Evolutionary conservation across 805 yeast genomes (phyloP).

Genomic region (Wickerhamia fluorescens): DNA sequence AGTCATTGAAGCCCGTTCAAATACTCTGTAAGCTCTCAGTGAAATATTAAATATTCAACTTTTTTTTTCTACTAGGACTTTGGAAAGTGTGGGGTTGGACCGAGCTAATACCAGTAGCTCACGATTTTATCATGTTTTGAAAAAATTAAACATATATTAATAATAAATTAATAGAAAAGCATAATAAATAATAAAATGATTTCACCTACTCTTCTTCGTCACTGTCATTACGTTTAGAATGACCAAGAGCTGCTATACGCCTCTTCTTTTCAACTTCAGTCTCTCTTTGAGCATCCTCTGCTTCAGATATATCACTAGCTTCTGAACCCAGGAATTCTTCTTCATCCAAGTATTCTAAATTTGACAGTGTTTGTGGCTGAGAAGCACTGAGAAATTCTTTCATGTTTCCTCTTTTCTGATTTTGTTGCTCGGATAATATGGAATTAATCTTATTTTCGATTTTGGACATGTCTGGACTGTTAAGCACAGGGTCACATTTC

Average conservation of each 20-base stretch:
- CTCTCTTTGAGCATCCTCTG: conserved; percentile 30
- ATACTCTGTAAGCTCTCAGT: too few relatives aligned
- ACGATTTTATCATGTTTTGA: too few relatives aligned
- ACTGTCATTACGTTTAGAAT: conserved; percentile 33
- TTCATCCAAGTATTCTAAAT: too few relatives aligned
- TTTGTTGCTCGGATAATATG: not conserved
- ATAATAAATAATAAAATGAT: not conserved
- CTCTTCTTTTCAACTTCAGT: conserved; percentile 62
- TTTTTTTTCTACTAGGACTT: too few relatives aligned
- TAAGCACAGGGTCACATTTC: not conserved
- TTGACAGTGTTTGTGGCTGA: too few relatives aligned
- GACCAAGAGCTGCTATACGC: conserved; percentile 53
- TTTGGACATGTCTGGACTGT: not conserved
- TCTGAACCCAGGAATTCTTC: conserved; percentile 16
- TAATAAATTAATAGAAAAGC: not conserved
- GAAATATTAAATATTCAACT: too few relatives aligned
- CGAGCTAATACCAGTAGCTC: too few relatives aligned
- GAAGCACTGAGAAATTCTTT: too few relatives aligned
- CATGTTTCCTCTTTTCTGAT: not conserved
- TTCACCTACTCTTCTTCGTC: conserved; percentile 41
- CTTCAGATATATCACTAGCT: conserved; percentile 18
- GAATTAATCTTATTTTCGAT: not conserved
- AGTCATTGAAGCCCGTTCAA: conserved; percentile 1
- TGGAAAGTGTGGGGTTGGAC: too few relatives aligned
- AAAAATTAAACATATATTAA: not conserved